These are phyloP conservation scores for Gaeumannomyces tritici DNA, from an alignment of 2,329 filamentous ascomycete species.

Conservation along the genomic window DNA sequence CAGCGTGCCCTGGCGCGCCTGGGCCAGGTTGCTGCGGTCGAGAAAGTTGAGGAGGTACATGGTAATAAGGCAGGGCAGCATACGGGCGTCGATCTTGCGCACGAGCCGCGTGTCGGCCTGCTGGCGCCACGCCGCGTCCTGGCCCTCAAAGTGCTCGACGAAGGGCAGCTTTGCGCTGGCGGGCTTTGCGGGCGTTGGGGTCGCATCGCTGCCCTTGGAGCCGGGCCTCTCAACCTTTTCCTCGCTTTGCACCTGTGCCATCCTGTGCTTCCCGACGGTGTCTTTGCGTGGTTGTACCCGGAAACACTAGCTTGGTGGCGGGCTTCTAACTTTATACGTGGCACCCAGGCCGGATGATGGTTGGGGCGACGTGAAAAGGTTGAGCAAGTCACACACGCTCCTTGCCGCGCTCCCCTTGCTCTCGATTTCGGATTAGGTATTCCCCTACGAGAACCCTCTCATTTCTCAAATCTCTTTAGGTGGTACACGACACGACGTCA, in stretches of 20 bases:
- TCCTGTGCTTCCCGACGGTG: background rate
- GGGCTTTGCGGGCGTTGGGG: background rate
- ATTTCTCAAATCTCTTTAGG: no score
- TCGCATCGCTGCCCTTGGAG: background rate
- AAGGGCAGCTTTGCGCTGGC: background rate
- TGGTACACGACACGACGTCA: no score
- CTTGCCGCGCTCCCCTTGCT: no score
- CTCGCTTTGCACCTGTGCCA: background rate
- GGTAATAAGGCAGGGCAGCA: conserved; percentile 42
- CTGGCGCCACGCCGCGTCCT: background rate
- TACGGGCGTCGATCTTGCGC: conserved; percentile 39
- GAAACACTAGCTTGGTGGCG: no score
- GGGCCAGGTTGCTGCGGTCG: conserved; percentile 42
- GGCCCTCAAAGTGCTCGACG: background rate
- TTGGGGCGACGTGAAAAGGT: no score
- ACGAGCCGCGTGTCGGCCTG: conserved; percentile 17
- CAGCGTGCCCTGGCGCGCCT: conserved; percentile 42
- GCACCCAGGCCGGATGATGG: no score
- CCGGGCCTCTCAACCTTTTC: background rate
- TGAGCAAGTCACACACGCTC: no score
- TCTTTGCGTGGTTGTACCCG: no score
- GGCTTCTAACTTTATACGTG: no score
- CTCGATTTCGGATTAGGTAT: background rate
- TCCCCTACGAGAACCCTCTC: no score
- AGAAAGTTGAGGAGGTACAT: conserved; percentile 49